Base-by-base conservation (phyloP, 352 stramenopile genomes). In the Chrysophaeum taylorii region DNA sequence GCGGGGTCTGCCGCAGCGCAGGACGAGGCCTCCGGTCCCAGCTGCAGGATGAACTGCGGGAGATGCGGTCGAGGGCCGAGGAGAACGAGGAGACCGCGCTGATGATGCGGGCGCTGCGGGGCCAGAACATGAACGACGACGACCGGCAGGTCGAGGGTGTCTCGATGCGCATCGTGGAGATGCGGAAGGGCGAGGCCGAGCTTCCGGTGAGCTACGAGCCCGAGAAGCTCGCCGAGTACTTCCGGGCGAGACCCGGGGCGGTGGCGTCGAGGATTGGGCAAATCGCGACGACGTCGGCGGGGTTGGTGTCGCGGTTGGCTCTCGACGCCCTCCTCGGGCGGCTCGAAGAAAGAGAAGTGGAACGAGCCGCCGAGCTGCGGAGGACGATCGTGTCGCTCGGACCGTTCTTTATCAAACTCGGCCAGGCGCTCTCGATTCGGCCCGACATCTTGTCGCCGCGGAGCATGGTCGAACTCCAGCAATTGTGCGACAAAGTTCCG, bases 401-500 rank as follows among this genome's bases (percentile, higher is more conserved):
- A 0, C 87, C 87, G 2, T 89, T 90, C 66, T 91, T 86, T 66
- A 92, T 93, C 71, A 92, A 92, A 69, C 70, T 88, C 12, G 80
- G 79, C 39, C 79, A 91, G 77, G 84, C 84, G 16, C 75, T 90
- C 12, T 82, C 69, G 33, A 90, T 92, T 67, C 79, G 84, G 43
- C 86, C 84, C 18, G 86, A 92, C 72, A 79, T 92, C 53, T 64
- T 93, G 9, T 81, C 73, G 29, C 85, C 85, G 18, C 71, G 81
- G 15, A 80, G 74, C 12, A 89, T 93, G 81, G 81, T 89, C 4
- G 85, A 92, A 72, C 72, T 93, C 29, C 84, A 88, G 71, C 85
- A 86, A 61, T 70, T 93, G 2, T 93, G 87, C 72, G 87, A 93
- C 70, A 89, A 89, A 69, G 87, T 92, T 5, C 85, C 86, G 4